A percentile compares a stretch with the other conserved stretches of the same genome.
Conservation (phyloP, 139 green algal species). For the Chlamydomonas schloesseri region DNA sequence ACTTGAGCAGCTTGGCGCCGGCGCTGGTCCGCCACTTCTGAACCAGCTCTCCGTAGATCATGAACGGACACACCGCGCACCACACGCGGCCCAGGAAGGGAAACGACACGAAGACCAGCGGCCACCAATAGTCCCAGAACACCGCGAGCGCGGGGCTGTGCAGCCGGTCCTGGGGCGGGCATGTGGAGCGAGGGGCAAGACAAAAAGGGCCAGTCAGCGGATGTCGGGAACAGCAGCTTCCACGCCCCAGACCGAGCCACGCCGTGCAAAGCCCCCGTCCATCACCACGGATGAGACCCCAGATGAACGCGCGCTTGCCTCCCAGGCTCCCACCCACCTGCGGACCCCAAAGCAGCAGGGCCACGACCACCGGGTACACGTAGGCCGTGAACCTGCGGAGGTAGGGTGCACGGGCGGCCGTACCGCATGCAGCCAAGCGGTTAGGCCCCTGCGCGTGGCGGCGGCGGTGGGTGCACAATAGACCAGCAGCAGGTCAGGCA, state of each 20-base stretch:
- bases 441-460: too few species aligned
- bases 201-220: neutral
- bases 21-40: slow-evolving; percentile 70
- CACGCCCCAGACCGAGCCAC: neutral
- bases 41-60: slow-evolving; percentile 86
- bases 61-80: slow-evolving; percentile 90
- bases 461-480: too few species aligned
- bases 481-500: too few species aligned
- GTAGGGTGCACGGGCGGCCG: neutral
- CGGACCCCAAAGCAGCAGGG: slow-evolving; percentile 72
- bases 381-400: slow-evolving; percentile 58
- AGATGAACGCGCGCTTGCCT: too few species aligned
- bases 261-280: too few species aligned
- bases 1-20: slow-evolving; percentile 77
- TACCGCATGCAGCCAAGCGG: too few species aligned
- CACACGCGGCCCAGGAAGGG: slow-evolving; percentile 85
- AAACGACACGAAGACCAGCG: slow-evolving; percentile 82
- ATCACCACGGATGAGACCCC: too few species aligned
- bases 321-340: too few species aligned
- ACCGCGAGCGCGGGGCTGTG: slow-evolving; percentile 82
- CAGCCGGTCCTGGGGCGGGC: slow-evolving; percentile 65
- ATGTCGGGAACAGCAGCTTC: neutral
- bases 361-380: slow-evolving; percentile 66
- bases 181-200: neutral
- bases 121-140: slow-evolving; percentile 90